Base-by-base conservation (phyloP, 1,284 basidiomycete genomes). In the Fomitopsis palustris region DNA sequence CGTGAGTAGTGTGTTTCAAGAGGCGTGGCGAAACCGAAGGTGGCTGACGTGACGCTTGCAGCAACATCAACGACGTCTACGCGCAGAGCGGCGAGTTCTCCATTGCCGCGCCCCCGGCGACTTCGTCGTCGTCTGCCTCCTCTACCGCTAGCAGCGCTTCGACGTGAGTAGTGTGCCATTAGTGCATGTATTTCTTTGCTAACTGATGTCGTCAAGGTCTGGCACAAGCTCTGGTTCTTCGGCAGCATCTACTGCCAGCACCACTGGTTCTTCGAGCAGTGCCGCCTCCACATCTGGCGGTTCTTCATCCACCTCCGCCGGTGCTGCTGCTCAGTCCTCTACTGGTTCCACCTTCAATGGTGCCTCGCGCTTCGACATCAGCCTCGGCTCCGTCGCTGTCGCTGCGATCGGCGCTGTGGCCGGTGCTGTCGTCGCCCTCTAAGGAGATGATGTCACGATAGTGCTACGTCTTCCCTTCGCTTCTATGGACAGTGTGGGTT, bases 41-140 rank as follows among this genome's bases (percentile, higher is more conserved):
- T 23, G 25, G 49, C 23, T 47, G 5, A 29, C 53, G 8, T 60
- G 17, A 51, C n/a, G 19, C 49, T 35, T 31, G 51, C 62, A 82
- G 81, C 52, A 74, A 90, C 68, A 74, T 84, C 66, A 78, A 70
- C 67, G 16, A 77, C 0, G 71, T 87, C 10, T 81, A 75, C 60
- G 73, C 80, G 8, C 58, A 66, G 33, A 80, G 76, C 4, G 67
- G 68, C 7, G 1, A 59, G 0, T 90, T 90, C 70, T 35, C 72
- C 10, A 74, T 90, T 19, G 70, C 68, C 0, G 60, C 65, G 3
- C 65, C 71, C 0, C 65, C 66, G 1, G 57, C 69, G 4, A 57
- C 70, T 16, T 59, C 67, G 4, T 59, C 63, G 1, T 61, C 66
- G 6, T 60, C 67, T 1, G 61, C 67, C 3, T 61, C 67, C 10